These are phyloP conservation scores for Sclerotinia glacialis DNA, from an alignment of 2,329 filamentous ascomycete species.

Conservation along the genomic window DNA sequence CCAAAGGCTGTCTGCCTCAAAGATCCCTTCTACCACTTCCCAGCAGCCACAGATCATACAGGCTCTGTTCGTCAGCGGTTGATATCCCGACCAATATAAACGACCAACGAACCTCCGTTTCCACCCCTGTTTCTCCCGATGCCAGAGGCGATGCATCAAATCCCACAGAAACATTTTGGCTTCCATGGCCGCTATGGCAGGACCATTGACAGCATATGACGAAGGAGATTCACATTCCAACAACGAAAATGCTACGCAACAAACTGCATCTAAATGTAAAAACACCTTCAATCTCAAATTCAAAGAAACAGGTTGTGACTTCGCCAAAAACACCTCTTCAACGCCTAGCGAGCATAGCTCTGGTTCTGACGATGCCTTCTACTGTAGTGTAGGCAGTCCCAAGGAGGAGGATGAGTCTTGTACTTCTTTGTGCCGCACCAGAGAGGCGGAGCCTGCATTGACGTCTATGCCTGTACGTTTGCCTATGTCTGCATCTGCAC, in stretches of 20 bases:
- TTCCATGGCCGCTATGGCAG: too few relatives aligned
- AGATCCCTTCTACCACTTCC: not conserved
- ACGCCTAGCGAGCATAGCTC: not conserved
- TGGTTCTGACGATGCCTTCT: not conserved
- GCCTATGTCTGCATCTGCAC: not conserved
- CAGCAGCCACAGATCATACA: not conserved
- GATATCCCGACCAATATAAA: not conserved
- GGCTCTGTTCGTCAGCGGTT: too few relatives aligned
- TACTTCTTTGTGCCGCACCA: fast-evolving
- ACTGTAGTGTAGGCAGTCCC: not conserved
- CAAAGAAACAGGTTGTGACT: not conserved
- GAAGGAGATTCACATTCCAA: too few relatives aligned
- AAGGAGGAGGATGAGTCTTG: not conserved
- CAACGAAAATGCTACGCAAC: not conserved
- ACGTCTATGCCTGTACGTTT: not conserved
- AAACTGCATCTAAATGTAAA: too few relatives aligned
- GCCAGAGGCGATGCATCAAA: not conserved
- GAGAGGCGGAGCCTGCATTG: not conserved
- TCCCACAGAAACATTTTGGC: fast-evolving
- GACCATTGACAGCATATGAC: not conserved
- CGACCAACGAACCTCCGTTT: not conserved
- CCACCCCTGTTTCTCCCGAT: too few relatives aligned
- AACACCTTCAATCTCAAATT: not conserved
- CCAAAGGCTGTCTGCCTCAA: too few relatives aligned
- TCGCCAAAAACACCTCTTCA: not conserved